These are phyloP conservation scores for Aristolochia californica DNA, from an alignment of 164 flowering plant genomes.

Conservation along the genomic window DNA sequence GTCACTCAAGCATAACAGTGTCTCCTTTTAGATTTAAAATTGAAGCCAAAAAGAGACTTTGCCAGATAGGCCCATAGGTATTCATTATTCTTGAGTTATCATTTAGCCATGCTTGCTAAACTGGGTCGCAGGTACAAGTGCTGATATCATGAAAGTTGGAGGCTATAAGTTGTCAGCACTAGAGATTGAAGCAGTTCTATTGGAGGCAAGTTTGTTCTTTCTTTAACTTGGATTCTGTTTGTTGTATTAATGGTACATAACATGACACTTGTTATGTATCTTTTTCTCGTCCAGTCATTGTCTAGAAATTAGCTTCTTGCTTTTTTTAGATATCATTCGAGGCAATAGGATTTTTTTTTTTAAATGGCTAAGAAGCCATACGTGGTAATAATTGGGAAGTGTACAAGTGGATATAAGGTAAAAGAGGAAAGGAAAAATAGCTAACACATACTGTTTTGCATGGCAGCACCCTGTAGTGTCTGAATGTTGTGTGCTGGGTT, in stretches of 20 bases:
- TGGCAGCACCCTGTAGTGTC: slow-evolving; percentile 67
- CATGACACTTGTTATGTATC: neutral
- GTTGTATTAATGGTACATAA: neutral
- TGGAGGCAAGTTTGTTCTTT: slow-evolving; percentile 46
- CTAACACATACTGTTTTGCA: neutral
- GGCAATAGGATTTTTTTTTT: no score
- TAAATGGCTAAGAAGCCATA: no score
- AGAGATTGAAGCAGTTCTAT: slow-evolving; percentile 84
- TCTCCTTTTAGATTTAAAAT: no score
- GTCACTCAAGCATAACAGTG: no score
- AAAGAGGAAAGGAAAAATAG: no score
- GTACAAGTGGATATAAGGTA: no score
- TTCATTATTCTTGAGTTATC: no score
- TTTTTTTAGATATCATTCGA: no score
- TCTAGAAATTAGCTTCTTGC: neutral
- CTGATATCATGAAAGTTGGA: slow-evolving; percentile 96
- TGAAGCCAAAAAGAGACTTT: no score
- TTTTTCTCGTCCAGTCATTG: neutral
- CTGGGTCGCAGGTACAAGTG: slow-evolving; percentile 63
- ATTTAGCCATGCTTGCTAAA: no score
- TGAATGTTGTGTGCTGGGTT: slow-evolving; percentile 90
- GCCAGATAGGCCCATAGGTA: no score
- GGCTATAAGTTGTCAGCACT: slow-evolving; percentile 92
- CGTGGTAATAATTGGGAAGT: no score
- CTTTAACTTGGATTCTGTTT: neutral